phyloP scores from a whole-genome alignment of 805 yeast genomes.

The Wickerhamiella cacticola region DNA sequence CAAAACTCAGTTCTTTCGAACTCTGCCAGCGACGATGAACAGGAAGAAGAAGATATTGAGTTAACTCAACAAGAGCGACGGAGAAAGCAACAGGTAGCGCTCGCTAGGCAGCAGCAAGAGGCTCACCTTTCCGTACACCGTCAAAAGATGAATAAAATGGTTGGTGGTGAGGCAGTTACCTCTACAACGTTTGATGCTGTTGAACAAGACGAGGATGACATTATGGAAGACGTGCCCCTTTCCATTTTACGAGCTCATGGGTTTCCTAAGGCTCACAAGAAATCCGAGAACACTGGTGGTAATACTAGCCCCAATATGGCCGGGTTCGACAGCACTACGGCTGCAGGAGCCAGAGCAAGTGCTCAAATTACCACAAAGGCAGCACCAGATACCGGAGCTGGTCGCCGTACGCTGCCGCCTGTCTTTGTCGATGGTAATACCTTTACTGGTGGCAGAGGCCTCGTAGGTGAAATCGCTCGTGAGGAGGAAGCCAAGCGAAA shows the following conservation, averaged over 20 bases:
- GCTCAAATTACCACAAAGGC: not conserved
- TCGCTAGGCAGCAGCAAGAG: slow-evolving; percentile 29
- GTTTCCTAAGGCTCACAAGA: slow-evolving; percentile 23
- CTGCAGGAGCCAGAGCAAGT: not conserved
- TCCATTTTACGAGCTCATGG: slow-evolving; percentile 33
- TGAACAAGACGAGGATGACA: slow-evolving; percentile 28
- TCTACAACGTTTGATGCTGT: slow-evolving; percentile 14
- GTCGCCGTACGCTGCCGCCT: slow-evolving; percentile 20
- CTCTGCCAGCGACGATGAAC: slow-evolving; percentile 27
- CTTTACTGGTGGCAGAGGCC: slow-evolving; percentile 25
- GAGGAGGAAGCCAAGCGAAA: slow-evolving; percentile 31
- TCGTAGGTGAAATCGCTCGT: slow-evolving; percentile 32
- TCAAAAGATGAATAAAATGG: slow-evolving; percentile 32
- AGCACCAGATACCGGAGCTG: not conserved
- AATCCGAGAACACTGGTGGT: slow-evolving; percentile 1
- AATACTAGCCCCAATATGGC: slow-evolving; percentile 5
- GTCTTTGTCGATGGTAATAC: slow-evolving; percentile 19
- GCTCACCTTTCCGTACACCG: slow-evolving; percentile 33
- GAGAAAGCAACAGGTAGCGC: slow-evolving; percentile 20
- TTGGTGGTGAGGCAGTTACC: slow-evolving; percentile 23
- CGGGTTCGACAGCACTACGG: not conserved
- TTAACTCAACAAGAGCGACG: slow-evolving; percentile 26
- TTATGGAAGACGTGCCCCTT: slow-evolving; percentile 32
- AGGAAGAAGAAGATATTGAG: slow-evolving; percentile 33
- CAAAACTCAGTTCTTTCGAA: slow-evolving; percentile 14